Base-by-base conservation (phyloP, 2,329 filamentous ascomycete species). In the Eutypella sp. region DNA sequence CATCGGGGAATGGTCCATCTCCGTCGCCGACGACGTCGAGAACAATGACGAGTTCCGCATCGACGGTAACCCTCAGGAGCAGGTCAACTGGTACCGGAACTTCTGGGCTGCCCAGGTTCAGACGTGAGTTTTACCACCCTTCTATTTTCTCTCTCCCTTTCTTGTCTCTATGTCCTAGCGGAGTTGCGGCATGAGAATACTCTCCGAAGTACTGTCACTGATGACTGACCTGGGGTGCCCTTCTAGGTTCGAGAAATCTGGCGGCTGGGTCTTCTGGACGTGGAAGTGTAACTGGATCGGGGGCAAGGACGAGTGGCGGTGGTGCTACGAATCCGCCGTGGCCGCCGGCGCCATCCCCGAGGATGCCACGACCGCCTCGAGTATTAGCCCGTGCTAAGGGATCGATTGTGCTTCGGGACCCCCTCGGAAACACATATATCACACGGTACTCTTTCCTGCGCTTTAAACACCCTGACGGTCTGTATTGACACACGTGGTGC, bases 201-300 rank as follows among this genome's bases (percentile, higher is more conserved):
- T 33, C 29, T 7, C 29, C 29, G 29, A 33, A 8, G n/a, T n/a
- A n/a, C n/a, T n/a, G n/a, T n/a, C n/a, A n/a, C n/a, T n/a, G 10
- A 15, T 2, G 11, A 39, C 20, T n/a, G 23, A 39, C 19, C 11
- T 6, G 20, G 19, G 20, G 11, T 15, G 18, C 1, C 11, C 13
- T 5, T 15, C 18, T 39, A 24, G 36, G 0, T 83, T 80, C 54
- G 79, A 84, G 63, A 69, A 68, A 46, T 51, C 65, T 2, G 65
- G 67, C 7, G 78, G 78, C 0, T 82, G 77, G 78, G 59, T 78
- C 3, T 83, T 81, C 55, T 84, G 80, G 79, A 71, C 71, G 1
- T 83, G 79, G 79, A 83, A 82, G 62, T 58, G 54, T 39, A 55
- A 59, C 40, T 58, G 50, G 50, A 59, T 60, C 43, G 50, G 46